Conservation (phyloP, 2,329 filamentous ascomycete species). For the Epichloe sp. region DNA sequence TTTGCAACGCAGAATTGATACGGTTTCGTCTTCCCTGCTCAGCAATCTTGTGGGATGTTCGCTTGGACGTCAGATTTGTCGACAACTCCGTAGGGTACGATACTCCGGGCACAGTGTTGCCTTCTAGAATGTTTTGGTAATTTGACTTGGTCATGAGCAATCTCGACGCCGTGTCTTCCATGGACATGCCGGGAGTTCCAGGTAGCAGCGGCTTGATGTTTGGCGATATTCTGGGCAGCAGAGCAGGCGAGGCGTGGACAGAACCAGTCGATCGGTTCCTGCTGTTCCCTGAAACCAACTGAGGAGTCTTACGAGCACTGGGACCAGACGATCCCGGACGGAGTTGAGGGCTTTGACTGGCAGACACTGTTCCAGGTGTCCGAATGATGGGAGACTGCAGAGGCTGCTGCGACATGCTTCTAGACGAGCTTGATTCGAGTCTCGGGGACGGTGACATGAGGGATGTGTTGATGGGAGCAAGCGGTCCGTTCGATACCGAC, state of each 20-base stretch:
- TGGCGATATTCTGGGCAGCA: constrained; percentile 81
- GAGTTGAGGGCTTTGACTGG: constrained; percentile 53
- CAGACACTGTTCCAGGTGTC: constrained; percentile 31
- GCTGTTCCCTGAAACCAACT: constrained; percentile 40
- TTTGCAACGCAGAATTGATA: constrained; percentile 85
- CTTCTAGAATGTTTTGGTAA: constrained; percentile 93
- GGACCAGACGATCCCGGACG: constrained; percentile 33
- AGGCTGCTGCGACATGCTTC: constrained; percentile 36
- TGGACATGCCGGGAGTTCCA: constrained; percentile 35
- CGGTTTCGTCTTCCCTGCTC: constrained; percentile 91
- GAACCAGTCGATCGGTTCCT: constrained; percentile 66
- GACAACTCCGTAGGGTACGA: constrained; percentile 84
- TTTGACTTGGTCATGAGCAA: constrained; percentile 91
- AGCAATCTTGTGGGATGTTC: constrained; percentile 94
- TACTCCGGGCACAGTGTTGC: constrained; percentile 78
- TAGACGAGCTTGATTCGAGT: constrained; percentile 29
- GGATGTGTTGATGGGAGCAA: constrained; percentile 27
- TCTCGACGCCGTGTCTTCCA: constrained; percentile 51
- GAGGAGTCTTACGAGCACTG: constrained; percentile 40
- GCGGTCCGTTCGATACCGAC: constrained; percentile 30
- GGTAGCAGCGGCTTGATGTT: constrained; percentile 87
- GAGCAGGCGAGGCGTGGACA: constrained; percentile 69
- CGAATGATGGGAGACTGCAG: constrained; percentile 37
- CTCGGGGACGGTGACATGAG: constrained; percentile 23
- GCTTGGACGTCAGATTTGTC: constrained; percentile 88